Conservation (phyloP, 2,329 filamentous ascomycete species). For the Cladosporium sp. region DNA sequence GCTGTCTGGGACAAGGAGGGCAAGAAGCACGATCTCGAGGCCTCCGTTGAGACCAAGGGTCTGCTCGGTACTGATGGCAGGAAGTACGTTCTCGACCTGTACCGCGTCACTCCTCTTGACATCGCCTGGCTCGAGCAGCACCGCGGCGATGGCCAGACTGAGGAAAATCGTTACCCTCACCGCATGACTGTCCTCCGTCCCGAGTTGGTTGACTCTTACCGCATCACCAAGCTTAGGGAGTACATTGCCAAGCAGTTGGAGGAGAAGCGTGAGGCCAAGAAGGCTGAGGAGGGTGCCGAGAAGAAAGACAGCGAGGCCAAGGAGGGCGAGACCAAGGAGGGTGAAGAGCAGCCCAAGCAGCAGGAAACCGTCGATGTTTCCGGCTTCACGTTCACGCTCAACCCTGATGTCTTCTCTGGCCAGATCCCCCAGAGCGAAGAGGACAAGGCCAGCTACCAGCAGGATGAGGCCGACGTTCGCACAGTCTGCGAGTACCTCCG, state of each 20-base stretch:
- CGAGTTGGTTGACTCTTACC: conserved; percentile 85
- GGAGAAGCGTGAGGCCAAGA: conserved; percentile 52
- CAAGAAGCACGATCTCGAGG: conserved; percentile 85
- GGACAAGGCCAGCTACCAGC: conserved; percentile 78
- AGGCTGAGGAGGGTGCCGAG: conserved; percentile 27
- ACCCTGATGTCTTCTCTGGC: conserved; percentile 93
- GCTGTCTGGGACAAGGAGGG: conserved; percentile 97
- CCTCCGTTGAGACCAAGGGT: conserved; percentile 96
- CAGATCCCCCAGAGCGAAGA: conserved; percentile 86
- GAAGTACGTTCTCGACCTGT: conserved; percentile 96
- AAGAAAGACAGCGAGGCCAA: conserved; percentile 22
- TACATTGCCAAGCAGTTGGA: conserved; percentile 81
- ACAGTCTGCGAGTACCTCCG: conserved; percentile 78
- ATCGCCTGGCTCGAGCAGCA: conserved; percentile 85
- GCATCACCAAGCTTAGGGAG: conserved; percentile 81
- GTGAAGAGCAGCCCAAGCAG: conserved; percentile 35
- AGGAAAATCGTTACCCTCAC: conserved; percentile 73
- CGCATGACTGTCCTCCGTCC: conserved; percentile 92
- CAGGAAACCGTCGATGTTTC: conserved; percentile 80
- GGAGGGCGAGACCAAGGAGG: conserved; percentile 28
- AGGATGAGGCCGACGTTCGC: conserved; percentile 86
- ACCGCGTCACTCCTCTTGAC: conserved; percentile 90
- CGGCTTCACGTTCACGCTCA: conserved; percentile 82
- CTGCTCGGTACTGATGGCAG: conserved; percentile 94
- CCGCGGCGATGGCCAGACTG: conserved; percentile 53